A percentile compares a stretch with the other conserved stretches of the same genome.
These are phyloP conservation scores for Diphasiastrum complanatum DNA, from an alignment of 83 land plant species.

Conservation along the genomic window DNA sequence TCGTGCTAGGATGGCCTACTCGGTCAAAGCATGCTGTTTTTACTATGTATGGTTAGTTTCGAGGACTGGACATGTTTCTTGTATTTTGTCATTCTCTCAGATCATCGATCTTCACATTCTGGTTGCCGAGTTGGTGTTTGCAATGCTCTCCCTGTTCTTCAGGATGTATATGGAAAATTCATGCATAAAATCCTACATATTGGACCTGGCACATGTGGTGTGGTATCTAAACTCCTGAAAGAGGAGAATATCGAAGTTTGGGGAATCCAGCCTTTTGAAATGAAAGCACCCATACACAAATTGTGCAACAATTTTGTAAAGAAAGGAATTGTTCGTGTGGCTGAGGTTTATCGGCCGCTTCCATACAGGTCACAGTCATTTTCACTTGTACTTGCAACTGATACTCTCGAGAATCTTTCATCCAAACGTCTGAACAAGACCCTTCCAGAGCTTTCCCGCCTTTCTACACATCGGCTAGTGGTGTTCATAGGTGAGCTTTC, in stretches of 20 bases:
- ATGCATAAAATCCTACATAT: slow-evolving; percentile 63
- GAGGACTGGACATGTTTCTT: too few relatives aligned
- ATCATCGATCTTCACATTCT: too few relatives aligned
- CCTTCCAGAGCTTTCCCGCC: slow-evolving; percentile 62
- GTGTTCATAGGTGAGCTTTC: slow-evolving; percentile 51
- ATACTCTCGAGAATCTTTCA: slow-evolving; percentile 60
- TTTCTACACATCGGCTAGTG: slow-evolving; percentile 59
- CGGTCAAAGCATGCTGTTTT: too few relatives aligned
- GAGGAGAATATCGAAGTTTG: slow-evolving; percentile 75
- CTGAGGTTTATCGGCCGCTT: slow-evolving; percentile 60
- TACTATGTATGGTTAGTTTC: too few relatives aligned
- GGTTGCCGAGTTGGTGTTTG: too few relatives aligned
- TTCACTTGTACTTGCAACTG: slow-evolving; percentile 64
- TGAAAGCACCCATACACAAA: slow-evolving; percentile 47
- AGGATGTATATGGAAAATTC: slow-evolving; percentile 54
- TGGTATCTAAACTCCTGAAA: slow-evolving; percentile 55
- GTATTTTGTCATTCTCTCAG: too few relatives aligned
- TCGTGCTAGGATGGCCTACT: too few relatives aligned
- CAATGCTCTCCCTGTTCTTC: slow-evolving; percentile 50
- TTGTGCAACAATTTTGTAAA: slow-evolving; percentile 58
- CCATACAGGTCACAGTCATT: slow-evolving; percentile 70
- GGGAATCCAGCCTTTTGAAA: slow-evolving; percentile 76
- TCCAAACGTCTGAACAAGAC: slow-evolving; percentile 62
- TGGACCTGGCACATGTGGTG: slow-evolving; percentile 63
- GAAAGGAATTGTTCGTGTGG: slow-evolving; percentile 70